Evolutionary conservation across 768 basidiomycete species (phyloP), one percentile per base, ranked within the genome.

Genomic region (Psilocybe tampanensis): DNA sequence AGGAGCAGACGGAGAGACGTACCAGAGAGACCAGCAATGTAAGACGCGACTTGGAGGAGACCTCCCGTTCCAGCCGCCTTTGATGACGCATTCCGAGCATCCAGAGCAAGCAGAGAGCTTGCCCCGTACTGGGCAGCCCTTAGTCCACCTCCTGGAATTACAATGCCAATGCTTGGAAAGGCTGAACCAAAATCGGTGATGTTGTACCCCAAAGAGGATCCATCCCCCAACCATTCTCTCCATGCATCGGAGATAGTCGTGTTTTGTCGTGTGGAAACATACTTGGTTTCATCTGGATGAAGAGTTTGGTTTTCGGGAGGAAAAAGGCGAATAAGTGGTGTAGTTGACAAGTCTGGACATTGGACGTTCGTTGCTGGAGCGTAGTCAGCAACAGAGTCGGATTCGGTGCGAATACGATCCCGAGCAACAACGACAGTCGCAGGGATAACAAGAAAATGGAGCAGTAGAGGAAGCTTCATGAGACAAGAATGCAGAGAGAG

Each of bases 71-170:
- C 87, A 2, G 73, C 75, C 1, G 73, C 68, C 62, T 83, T 84
- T 23, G 86, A 76, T 15, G 85, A 79, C 1, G 69, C 67, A 55
- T 90, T 89, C 36, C 86, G 74, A 22, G 80, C 80, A 71, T 92
- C 88, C 44, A 89, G 68, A 1, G 76, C 86, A 13, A 73, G 77
- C 18, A 88, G 63, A 50, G 82, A 79, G 8, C 78, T 87, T 0
- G 86, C 89, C 19, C 82, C 86, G 55, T 80, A 88, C 57, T 83
- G 81, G 0, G 88, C 87, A 0, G 89, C 82, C 36, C 91, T 77
- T 39, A 86, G 79, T 0, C 89, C 89, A 13, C 87, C 87, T 2
- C 91, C 91, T 21, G 86, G 85, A 9, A 90, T 72, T 1, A 89
- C 89, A 48, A 90, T 74, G 2, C 81, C 88, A 22, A 90, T 70